Conservation (phyloP, 2,329 filamentous ascomycete genomes). For the Ceratocystis cacaofunesta region DNA sequence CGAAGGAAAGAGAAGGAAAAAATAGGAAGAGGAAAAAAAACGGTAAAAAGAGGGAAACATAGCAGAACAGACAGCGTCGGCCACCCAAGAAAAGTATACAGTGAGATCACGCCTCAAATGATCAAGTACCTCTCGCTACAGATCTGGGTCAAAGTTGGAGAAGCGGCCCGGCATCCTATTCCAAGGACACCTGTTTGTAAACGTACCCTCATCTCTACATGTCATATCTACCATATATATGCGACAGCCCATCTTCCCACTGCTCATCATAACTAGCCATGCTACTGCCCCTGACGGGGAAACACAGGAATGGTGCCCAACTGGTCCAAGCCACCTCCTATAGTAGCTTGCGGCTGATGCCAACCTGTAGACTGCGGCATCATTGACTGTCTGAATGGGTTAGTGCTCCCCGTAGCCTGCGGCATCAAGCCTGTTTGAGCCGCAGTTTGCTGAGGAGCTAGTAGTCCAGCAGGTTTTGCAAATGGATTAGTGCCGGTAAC, state of each 20-base stretch:
- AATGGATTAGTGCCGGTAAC: slow-evolving; percentile 45
- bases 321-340: slow-evolving; percentile 66
- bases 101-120: background rate
- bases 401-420: slow-evolving; percentile 76
- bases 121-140: background rate
- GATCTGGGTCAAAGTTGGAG: background rate
- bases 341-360: slow-evolving; percentile 57
- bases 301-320: slow-evolving; percentile 72
- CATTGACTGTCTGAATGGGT: slow-evolving; percentile 85
- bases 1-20: background rate
- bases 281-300: slow-evolving; percentile 52
- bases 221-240: background rate
- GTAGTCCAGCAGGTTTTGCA: slow-evolving; percentile 31
- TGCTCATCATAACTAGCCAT: slow-evolving; percentile 46
- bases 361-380: slow-evolving; percentile 83
- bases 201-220: background rate
- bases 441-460: slow-evolving; percentile 27
- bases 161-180: too few relatives aligned
- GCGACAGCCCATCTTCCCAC: background rate
- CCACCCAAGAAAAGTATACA: slow-evolving; percentile 4
- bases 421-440: slow-evolving; percentile 43
- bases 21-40: background rate
- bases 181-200: background rate
- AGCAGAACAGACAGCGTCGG: background rate
- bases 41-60: background rate